Conservation (phyloP, 805 yeast species). For the Yarrowia sp. region DNA sequence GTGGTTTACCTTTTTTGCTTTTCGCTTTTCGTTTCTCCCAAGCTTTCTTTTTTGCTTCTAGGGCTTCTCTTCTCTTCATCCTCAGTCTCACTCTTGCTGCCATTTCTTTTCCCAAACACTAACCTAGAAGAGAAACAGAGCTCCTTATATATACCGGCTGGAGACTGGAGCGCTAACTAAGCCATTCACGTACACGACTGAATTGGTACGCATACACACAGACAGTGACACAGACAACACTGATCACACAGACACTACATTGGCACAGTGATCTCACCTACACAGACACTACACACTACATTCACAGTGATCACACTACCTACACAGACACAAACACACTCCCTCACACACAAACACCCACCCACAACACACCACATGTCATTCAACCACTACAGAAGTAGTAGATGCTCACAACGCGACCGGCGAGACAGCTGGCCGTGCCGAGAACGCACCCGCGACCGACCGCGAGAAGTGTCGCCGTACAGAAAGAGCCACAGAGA, state of each 20-base stretch:
- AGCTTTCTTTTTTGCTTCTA: no score
- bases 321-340: not conserved
- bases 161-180: not conserved
- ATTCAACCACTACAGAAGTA: slow-evolving; percentile 11
- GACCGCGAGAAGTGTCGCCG: not conserved
- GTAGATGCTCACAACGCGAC: not conserved
- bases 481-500: not conserved
- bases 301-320: not conserved
- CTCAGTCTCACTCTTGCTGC: not conserved
- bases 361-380: not conserved
- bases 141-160: not conserved
- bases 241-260: no score
- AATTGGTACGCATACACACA: no score
- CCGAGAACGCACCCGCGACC: not conserved
- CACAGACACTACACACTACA: no score
- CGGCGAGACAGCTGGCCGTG: not conserved
- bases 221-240: no score
- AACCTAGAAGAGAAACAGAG: not conserved
- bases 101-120: not conserved
- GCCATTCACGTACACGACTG: not conserved
- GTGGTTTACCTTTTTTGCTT: no score
- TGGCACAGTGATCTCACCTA: no score
- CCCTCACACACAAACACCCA: not conserved
- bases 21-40: no score
- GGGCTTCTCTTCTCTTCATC: no score